Percentiles rank a stretch among this genome's conserved stretches.
phyloP scores from a whole-genome alignment of 2,329 filamentous ascomycete genomes.

The Calonectria multiphialidica region DNA sequence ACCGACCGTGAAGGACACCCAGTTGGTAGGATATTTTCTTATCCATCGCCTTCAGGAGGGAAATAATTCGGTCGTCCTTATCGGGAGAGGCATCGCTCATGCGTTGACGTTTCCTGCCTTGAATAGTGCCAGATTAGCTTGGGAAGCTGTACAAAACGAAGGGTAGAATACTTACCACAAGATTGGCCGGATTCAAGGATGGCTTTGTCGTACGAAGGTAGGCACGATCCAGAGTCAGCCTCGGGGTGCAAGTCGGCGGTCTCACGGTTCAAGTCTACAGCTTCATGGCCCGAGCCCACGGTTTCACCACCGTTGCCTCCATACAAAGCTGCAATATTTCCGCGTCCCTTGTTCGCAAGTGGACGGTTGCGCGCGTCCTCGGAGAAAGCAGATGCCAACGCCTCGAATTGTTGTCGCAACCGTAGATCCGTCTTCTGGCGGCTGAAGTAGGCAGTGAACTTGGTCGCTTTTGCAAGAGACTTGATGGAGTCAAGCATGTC shows the following conservation, averaged over 20 bases:
- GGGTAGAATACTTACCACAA: neutral
- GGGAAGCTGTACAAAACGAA: neutral
- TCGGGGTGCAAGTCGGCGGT: neutral
- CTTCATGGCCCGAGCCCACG: neutral
- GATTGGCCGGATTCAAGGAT: neutral
- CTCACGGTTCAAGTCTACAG: neutral
- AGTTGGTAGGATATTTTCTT: neutral
- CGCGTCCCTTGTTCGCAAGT: neutral
- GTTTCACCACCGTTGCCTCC: neutral
- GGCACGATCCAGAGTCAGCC: neutral
- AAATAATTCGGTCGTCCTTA: neutral
- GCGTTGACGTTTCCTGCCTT: neutral
- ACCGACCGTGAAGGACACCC: neutral
- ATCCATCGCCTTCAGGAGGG: neutral
- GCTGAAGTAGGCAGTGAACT: neutral
- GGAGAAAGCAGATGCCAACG: neutral
- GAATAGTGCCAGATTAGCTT: neutral
- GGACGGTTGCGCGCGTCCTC: neutral
- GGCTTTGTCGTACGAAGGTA: neutral
- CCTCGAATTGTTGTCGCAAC: neutral
- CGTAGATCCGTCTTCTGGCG: neutral
- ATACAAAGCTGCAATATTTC: neutral
- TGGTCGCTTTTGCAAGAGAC: neutral
- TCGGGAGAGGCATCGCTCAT: neutral
- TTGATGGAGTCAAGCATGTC: neutral